Base-by-base conservation (phyloP, 352 stramenopile genomes). In the Peronosclerospora sorghi region DNA sequence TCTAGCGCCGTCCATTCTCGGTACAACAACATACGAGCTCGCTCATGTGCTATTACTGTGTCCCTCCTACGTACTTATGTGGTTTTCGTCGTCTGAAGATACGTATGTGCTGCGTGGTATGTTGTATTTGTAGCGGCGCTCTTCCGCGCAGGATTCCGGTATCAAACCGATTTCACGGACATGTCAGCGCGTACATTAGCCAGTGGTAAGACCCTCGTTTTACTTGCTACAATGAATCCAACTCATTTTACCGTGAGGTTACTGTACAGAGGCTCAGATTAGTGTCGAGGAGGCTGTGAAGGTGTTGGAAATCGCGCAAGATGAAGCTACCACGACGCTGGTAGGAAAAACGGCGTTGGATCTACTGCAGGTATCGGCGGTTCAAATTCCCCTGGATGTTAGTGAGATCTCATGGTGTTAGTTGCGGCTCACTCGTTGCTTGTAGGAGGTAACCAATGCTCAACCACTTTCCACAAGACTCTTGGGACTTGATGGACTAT, bases 101-200 rank as follows among this genome's bases (percentile, higher is more conserved):
- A 1, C 29, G 4, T 41, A 12, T 56, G 19, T 23, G 12, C 10
- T 34, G 28, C 15, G 17, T 20, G 5, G 5, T 62, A 1, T 20
- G n/a, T n/a, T n/a, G 15, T 10, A 21, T 21, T 27, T 30, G 10
- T n/a, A 87, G 75, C 53, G 15, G 56, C 63, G 39, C 66, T 87
- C 23, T 64, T 83, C 19, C 63, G 73, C 13, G 65, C 70, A 4
- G 75, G 75, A 2, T 83, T 88, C 29, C 66, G 73, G 13, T 78
- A 76, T 42, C 61, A 62, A 37, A 51, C 56, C 8, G 75, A 88
- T 27, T 32, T 88, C 0, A n/a, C 41, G 1, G 64, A 62, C 5
- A 21, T 85, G 12, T 70, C 63, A 6, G 64, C 66, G 6, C 53
- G 75, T n/a, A 65, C 83, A 45, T 56, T 88, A 21, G 59, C 68